Conservation (phyloP, 139 green algal genomes). For the Deuterostichococcus epilithicus region DNA sequence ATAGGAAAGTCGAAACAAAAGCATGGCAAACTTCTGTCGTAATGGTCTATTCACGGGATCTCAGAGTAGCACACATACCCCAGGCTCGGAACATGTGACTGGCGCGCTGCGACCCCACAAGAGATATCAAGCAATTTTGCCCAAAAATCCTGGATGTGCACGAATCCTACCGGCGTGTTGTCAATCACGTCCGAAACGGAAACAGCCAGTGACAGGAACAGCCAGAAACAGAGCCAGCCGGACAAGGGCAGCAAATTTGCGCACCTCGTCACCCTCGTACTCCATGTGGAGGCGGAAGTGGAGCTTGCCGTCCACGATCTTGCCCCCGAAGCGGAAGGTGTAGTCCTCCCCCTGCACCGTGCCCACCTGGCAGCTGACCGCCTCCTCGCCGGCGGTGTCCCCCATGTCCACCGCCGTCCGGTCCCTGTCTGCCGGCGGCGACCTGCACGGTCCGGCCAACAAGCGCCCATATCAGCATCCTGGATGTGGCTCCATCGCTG, state of each 20-base stretch:
- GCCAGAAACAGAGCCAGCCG: too few species aligned
- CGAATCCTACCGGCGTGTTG: neutral
- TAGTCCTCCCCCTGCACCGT: constrained; percentile 86
- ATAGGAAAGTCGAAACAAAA: neutral
- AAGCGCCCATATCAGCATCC: too few species aligned
- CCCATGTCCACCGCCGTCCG: neutral
- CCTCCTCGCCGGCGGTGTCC: neutral
- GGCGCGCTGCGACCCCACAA: neutral
- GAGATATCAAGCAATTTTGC: neutral
- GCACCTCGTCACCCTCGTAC: constrained; percentile 39
- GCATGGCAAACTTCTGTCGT: neutral
- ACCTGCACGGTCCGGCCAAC: neutral
- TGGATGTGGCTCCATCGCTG: constrained; percentile 22
- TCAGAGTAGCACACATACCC: neutral
- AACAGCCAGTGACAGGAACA: too few species aligned
- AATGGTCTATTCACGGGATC: neutral
- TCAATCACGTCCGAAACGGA: constrained; percentile 1
- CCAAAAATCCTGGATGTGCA: constrained; percentile 7
- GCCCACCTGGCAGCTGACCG: constrained; percentile 49
- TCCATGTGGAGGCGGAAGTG: constrained; percentile 83
- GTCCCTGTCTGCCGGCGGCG: neutral
- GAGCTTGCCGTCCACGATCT: constrained; percentile 75
- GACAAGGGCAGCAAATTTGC: constrained; percentile 5
- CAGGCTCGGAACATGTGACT: neutral
- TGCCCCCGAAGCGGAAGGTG: constrained; percentile 77